These are phyloP conservation scores for Sclerotiophoma versabilis DNA, from an alignment of 2,329 filamentous ascomycete genomes.

Conservation along the genomic window DNA sequence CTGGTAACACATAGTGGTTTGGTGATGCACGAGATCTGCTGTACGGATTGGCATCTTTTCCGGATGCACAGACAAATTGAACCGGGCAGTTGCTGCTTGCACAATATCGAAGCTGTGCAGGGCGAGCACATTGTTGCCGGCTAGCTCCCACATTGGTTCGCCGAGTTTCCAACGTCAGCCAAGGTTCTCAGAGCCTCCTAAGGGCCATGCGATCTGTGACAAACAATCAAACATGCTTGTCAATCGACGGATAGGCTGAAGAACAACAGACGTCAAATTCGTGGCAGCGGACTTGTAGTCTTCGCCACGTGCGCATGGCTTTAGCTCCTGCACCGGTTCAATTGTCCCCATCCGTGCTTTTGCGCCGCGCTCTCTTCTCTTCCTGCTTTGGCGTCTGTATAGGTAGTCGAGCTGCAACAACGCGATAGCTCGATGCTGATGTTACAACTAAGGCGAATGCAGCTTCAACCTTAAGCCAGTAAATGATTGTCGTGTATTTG, in stretches of 20 bases:
- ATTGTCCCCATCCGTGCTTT: neutral
- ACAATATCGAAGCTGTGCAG: neutral
- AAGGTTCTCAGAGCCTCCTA: neutral
- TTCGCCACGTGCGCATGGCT: slow-evolving; percentile 9
- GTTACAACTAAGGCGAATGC: slow-evolving; percentile 16
- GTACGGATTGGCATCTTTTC: slow-evolving; percentile 1
- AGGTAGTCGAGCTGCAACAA: slow-evolving; percentile 14
- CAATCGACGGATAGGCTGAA: neutral
- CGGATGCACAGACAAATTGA: slow-evolving; percentile 3
- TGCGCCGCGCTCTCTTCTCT: neutral
- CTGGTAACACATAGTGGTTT: neutral
- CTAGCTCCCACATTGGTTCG: neutral
- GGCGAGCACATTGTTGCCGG: neutral
- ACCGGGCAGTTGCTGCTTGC: no score
- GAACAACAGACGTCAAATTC: neutral
- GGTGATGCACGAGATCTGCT: slow-evolving; percentile 1
- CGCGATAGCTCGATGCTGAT: slow-evolving; percentile 23
- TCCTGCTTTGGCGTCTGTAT: neutral
- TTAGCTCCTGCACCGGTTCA: slow-evolving; percentile 1
- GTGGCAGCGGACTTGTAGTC: neutral
- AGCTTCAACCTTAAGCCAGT: slow-evolving; percentile 25
- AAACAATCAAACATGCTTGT: neutral
- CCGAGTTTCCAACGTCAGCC: neutral
- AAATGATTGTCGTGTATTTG: slow-evolving; percentile 10
- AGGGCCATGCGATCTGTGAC: neutral